Evolutionary conservation across 768 basidiomycete species (phyloP).

Genomic region (Leccinellum albellum): DNA sequence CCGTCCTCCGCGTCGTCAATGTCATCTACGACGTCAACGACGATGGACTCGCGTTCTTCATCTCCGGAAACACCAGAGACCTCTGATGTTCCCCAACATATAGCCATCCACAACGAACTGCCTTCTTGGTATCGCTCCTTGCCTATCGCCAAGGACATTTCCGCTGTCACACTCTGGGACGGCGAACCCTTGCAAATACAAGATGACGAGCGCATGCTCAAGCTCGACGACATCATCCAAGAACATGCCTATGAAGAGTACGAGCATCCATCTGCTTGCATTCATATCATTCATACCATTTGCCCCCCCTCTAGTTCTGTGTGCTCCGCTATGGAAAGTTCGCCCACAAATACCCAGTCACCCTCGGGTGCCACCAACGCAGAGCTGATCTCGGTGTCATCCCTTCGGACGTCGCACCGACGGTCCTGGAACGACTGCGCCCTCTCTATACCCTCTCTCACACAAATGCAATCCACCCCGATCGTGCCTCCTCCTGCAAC

Average conservation of each 20-base stretch:
- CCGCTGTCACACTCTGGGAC: constrained; percentile 42
- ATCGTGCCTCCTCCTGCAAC: constrained; percentile 66
- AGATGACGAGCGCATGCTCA: constrained; percentile 55
- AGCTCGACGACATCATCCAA: constrained; percentile 70
- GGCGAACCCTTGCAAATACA: constrained; percentile 42
- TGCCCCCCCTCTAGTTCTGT: constrained; percentile 11
- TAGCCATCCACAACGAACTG: constrained; percentile 48
- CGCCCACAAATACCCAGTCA: constrained; percentile 7
- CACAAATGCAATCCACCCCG: constrained; percentile 49
- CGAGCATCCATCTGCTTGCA: constrained; percentile 23
- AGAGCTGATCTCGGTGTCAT: constrained; percentile 29
- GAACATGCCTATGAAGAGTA: constrained; percentile 76
- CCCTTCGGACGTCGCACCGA: constrained; percentile 31
- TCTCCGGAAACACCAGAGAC: constrained; percentile 70
- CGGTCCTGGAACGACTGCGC: constrained; percentile 26
- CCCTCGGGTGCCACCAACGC: constrained; percentile 33
- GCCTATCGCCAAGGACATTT: constrained; percentile 39
- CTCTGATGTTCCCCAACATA: constrained; percentile 48
- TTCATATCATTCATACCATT: constrained; percentile 1
- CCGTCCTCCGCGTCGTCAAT: constrained; percentile 31
- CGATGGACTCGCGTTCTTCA: constrained; percentile 62
- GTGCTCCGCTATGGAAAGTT: constrained; percentile 19
- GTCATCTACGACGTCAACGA: constrained; percentile 45
- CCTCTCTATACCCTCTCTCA: constrained; percentile 33
- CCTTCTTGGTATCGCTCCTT: constrained; percentile 57